These are phyloP conservation scores for Chlorella sorokiniana DNA, from an alignment of 139 green algal genomes.

Conservation along the genomic window DNA sequence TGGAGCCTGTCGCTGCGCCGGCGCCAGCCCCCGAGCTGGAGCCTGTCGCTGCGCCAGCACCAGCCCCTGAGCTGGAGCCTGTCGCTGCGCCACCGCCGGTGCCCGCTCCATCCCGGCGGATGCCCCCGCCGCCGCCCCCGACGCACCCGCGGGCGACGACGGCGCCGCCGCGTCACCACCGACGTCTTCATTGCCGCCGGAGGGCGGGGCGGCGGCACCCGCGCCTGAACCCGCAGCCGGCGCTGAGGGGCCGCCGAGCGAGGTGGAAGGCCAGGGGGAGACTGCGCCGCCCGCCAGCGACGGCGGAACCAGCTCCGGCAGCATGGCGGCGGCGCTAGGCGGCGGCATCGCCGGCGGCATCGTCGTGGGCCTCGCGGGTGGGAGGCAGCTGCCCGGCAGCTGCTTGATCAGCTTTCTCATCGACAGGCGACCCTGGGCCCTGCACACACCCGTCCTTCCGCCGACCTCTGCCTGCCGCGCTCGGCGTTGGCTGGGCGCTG, in stretches of 20 bases:
- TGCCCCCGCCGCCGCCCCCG: background rate
- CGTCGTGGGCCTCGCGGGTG: background rate
- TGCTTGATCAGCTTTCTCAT: background rate
- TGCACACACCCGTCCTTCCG: too few species aligned
- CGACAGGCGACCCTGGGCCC: too few species aligned
- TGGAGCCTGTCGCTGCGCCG: background rate
- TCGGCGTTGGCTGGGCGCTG: too few species aligned
- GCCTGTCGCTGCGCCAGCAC: background rate
- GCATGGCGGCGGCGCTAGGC: conserved; percentile 1
- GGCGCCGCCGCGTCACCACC: too few species aligned
- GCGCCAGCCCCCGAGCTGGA: background rate
- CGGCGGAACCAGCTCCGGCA: background rate
- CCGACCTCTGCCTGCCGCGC: too few species aligned
- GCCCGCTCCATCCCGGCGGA: background rate
- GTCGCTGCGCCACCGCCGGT: background rate
- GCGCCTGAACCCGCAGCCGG: background rate
- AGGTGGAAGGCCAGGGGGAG: background rate
- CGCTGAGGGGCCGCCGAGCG: background rate
- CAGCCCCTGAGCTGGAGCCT: background rate
- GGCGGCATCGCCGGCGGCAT: conserved; percentile 7
- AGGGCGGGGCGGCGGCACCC: too few species aligned
- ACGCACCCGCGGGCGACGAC: background rate
- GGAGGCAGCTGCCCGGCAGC: background rate
- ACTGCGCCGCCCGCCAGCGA: background rate
- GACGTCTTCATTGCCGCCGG: too few species aligned